Conservation (phyloP, 2,329 filamentous ascomycete species). For the Laburnicola sp. region DNA sequence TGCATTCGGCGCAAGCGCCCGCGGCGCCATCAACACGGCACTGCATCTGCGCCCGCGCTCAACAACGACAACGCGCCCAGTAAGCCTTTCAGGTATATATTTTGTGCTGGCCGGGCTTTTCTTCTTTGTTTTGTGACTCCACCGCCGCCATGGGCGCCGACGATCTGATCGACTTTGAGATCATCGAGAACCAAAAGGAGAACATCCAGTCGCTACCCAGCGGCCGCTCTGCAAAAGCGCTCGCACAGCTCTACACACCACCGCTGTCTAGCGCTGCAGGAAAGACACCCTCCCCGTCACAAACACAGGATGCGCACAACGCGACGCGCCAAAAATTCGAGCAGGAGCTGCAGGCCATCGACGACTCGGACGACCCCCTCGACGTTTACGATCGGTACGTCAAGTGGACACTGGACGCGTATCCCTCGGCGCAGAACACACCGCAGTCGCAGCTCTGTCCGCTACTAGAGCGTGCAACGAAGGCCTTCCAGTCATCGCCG, state of each 20-base stretch:
- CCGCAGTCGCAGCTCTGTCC: conserved; percentile 86
- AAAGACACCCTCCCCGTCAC: conserved; percentile 59
- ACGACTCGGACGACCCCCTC: conserved; percentile 90
- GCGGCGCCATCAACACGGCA: conserved; percentile 4
- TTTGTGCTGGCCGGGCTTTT: conserved; percentile 20
- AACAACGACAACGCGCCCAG: conserved; percentile 20
- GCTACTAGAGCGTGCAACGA: conserved; percentile 89
- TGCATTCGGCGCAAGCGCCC: background rate
- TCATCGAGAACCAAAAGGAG: conserved; percentile 96
- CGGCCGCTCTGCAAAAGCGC: conserved; percentile 83
- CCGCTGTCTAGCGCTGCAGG: conserved; percentile 52
- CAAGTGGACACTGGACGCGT: conserved; percentile 93
- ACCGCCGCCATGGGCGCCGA: conserved; percentile 48
- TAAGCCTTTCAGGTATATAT: conserved; percentile 12
- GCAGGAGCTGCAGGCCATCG: conserved; percentile 73
- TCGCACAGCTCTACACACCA: conserved; percentile 79
- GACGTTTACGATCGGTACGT: conserved; percentile 97
- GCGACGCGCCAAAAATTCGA: conserved; percentile 82
- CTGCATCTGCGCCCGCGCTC: background rate
- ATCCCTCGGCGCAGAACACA: conserved; percentile 90
- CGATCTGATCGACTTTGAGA: conserved; percentile 70
- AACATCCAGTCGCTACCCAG: conserved; percentile 94
- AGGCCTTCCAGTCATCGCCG: conserved; percentile 77
- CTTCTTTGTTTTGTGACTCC: conserved; percentile 33
- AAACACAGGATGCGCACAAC: conserved; percentile 77